A percentile compares a stretch with the other conserved stretches of the same genome.
phyloP scores from a whole-genome alignment of 257 asterid species.

The Solanum ossicruentum region DNA sequence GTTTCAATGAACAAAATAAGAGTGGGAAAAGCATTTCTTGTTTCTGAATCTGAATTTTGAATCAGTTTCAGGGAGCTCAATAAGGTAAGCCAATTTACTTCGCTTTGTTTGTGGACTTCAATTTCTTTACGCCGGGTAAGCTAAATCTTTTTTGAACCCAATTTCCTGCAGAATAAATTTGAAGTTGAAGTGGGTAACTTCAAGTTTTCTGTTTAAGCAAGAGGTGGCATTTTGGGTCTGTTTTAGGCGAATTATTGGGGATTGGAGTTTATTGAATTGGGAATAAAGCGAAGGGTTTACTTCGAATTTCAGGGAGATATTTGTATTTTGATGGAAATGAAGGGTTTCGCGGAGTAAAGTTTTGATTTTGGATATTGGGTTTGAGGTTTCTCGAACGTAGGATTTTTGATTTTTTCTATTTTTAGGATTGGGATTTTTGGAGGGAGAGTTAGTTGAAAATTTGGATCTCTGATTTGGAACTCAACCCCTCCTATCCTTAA shows the following conservation, averaged over 20 bases:
- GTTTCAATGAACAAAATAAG: slow-evolving; percentile 39
- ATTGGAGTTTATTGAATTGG: slow-evolving; percentile 10
- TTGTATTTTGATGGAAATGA: slow-evolving; percentile 21
- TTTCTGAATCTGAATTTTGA: slow-evolving; percentile 25
- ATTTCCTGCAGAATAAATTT: neutral
- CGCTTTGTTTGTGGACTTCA: neutral
- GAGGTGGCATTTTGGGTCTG: slow-evolving; percentile 2
- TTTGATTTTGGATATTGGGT: slow-evolving; percentile 8
- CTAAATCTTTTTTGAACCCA: neutral
- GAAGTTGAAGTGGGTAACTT: slow-evolving; percentile 4
- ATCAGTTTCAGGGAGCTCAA: neutral
- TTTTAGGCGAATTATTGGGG: slow-evolving; percentile 11
- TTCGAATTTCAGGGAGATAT: slow-evolving; percentile 18
- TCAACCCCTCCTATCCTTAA: slow-evolving; percentile 16
- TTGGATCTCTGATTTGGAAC: slow-evolving; percentile 46
- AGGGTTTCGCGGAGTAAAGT: slow-evolving; percentile 7
- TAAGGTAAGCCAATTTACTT: slow-evolving; percentile 7
- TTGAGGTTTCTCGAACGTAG: slow-evolving; percentile 6
- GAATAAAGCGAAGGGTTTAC: slow-evolving; percentile 14
- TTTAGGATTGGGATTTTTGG: slow-evolving; percentile 40
- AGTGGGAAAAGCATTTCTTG: slow-evolving; percentile 4
- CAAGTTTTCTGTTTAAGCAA: neutral
- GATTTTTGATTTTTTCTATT: slow-evolving; percentile 4
- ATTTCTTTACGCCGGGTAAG: neutral
- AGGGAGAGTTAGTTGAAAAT: slow-evolving; percentile 48